phyloP scores from a whole-genome alignment of 495 filamentous ascomycete genomes.

The Antarctomyces pellizariae region DNA sequence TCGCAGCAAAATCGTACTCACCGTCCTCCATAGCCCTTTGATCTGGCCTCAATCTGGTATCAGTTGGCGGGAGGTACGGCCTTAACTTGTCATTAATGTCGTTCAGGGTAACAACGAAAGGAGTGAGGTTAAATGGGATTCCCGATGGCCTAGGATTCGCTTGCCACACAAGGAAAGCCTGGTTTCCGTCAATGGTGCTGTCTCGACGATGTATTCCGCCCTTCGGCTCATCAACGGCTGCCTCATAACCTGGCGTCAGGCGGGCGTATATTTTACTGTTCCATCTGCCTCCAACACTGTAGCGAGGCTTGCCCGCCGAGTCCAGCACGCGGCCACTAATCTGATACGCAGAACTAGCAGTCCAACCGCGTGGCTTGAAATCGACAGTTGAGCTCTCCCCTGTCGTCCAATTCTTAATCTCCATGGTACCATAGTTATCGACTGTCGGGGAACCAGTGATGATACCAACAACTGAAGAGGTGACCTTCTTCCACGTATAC shows the following conservation, averaged over 20 bases:
- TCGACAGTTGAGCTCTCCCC: conserved; percentile 78
- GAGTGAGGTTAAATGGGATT: conserved; percentile 91
- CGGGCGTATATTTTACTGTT: conserved; percentile 95
- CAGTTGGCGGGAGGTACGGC: conserved; percentile 64
- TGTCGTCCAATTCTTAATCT: conserved; percentile 89
- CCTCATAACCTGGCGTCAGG: conserved; percentile 75
- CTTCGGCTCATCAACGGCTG: conserved; percentile 31
- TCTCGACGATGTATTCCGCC: conserved; percentile 16
- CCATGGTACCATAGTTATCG: conserved; percentile 97
- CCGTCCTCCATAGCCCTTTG: conserved; percentile 99
- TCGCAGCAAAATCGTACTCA: conserved; percentile 75
- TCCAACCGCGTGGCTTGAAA: conserved; percentile 93
- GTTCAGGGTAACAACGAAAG: conserved; percentile 87
- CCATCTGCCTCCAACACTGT: conserved; percentile 86
- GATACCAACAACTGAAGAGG: conserved; percentile 90
- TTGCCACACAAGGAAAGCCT: conserved; percentile 87
- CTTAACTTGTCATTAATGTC: conserved; percentile 53
- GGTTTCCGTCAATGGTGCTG: conserved; percentile 27
- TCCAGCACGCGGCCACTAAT: conserved; percentile 69
- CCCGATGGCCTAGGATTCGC: conserved; percentile 54
- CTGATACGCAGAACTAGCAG: conserved; percentile 69
- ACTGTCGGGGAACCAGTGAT: conserved; percentile 90
- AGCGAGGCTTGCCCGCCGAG: conserved; percentile 44
- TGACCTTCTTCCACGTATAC: conserved; percentile 98
- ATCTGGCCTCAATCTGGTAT: conserved; percentile 75